These are phyloP conservation scores for Paecilomyces fulvus DNA, from an alignment of 2,329 filamentous ascomycete genomes.

Conservation along the genomic window DNA sequence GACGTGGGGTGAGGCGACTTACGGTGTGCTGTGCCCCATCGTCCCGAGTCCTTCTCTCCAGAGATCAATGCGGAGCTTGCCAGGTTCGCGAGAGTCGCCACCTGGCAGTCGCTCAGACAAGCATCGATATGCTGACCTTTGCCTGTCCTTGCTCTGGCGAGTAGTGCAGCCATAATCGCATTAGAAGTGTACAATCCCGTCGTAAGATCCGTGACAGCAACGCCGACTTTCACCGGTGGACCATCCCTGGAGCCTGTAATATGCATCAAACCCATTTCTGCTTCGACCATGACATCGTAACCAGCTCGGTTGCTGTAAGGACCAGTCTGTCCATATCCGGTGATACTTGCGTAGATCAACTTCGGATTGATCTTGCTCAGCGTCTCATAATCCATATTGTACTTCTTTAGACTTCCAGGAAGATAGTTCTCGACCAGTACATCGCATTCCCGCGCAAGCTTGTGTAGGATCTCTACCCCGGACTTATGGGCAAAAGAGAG, in stretches of 20 bases:
- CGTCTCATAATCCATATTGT: slow-evolving; percentile 78
- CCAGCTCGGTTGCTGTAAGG: slow-evolving; percentile 81
- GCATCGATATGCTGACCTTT: slow-evolving; percentile 89
- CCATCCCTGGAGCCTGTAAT: slow-evolving; percentile 86
- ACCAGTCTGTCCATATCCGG: slow-evolving; percentile 91
- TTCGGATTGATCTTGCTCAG: slow-evolving; percentile 72
- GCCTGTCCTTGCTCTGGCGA: slow-evolving; percentile 65
- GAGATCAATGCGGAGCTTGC: slow-evolving; percentile 86
- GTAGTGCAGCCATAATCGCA: slow-evolving; percentile 84
- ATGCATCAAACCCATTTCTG: slow-evolving; percentile 97
- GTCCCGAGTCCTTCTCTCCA: slow-evolving; percentile 74
- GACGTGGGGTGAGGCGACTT: slow-evolving; percentile 17
- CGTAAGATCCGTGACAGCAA: slow-evolving; percentile 92
- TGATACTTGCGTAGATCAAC: slow-evolving; percentile 92
- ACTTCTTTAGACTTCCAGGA: slow-evolving; percentile 81
- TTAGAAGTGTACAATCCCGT: slow-evolving; percentile 94
- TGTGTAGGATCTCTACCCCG: slow-evolving; percentile 80
- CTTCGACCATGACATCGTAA: slow-evolving; percentile 99
- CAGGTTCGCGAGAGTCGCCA: slow-evolving; percentile 89
- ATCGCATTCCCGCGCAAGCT: slow-evolving; percentile 74
- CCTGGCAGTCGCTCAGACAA: slow-evolving; percentile 85
- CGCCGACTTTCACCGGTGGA: slow-evolving; percentile 91
- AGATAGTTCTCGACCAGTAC: slow-evolving; percentile 96
- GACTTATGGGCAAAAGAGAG: slow-evolving; percentile 81
- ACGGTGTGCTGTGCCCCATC: slow-evolving; percentile 97